phyloP scores from a whole-genome alignment of 2,329 filamentous ascomycete species.

The Claviceps citrina region DNA sequence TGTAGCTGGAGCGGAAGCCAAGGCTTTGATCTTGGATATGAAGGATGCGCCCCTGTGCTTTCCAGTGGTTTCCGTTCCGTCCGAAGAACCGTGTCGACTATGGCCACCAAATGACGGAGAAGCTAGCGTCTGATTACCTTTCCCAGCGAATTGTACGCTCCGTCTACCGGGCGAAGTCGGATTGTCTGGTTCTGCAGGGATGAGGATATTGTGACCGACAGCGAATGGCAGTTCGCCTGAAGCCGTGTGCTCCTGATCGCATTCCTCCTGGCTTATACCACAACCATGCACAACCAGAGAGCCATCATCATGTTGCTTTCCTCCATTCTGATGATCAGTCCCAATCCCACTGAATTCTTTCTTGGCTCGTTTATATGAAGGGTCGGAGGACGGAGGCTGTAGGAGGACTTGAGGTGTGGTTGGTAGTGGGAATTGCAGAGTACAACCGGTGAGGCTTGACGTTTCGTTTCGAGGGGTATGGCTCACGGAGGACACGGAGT shows the following conservation, averaged over 20 bases:
- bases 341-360: background rate
- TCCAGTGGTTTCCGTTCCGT: constrained; percentile 43
- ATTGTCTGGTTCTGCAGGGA: constrained; percentile 1
- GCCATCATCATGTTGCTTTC: constrained; percentile 6
- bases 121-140: constrained; percentile 31
- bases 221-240: background rate
- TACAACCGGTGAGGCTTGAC: constrained; percentile 4
- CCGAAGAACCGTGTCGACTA: constrained; percentile 49
- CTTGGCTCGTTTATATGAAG: background rate
- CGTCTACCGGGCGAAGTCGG: constrained; percentile 18
- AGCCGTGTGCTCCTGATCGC: background rate
- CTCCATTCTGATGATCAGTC: constrained; percentile 10
- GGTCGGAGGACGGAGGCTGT: constrained; percentile 2
- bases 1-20: constrained; percentile 40
- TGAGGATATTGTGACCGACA: background rate
- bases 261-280: background rate
- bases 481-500: constrained; percentile 10
- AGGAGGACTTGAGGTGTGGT: constrained; percentile 5
- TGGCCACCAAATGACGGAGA: constrained; percentile 27
- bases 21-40: constrained; percentile 63
- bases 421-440: constrained; percentile 4
- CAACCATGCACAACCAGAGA: constrained; percentile 1
- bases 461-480: constrained; percentile 7
- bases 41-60: constrained; percentile 50
- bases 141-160: constrained; percentile 62